Evolutionary conservation across 768 basidiomycete genomes (phyloP).

Genomic region (Lentinula boryana): DNA sequence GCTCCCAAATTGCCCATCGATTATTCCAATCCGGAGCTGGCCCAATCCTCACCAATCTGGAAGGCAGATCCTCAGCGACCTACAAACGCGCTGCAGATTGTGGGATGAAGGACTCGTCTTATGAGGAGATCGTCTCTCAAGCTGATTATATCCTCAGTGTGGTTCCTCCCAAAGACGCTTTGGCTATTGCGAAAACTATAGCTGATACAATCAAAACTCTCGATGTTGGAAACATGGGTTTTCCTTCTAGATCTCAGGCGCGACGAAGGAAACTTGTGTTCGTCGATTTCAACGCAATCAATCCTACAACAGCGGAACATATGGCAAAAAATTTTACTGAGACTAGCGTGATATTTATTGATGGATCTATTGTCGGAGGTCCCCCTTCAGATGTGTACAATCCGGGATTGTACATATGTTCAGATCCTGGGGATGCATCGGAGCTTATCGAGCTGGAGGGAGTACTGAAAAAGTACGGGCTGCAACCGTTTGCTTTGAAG

Average conservation of each 20-base stretch:
- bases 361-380: conserved; percentile 39
- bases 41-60: conserved; percentile 27
- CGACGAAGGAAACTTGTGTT: conserved; percentile 19
- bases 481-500: conserved; percentile 31
- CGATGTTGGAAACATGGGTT: conserved; percentile 7
- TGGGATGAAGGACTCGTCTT: conserved; percentile 33
- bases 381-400: conserved; percentile 33
- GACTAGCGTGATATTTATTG: conserved; percentile 32
- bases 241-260: background rate
- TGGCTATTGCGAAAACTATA: conserved; percentile 25
- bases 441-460: conserved; percentile 27
- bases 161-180: conserved; percentile 37
- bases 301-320: conserved; percentile 30
- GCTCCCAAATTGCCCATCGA: conserved; percentile 10
- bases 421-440: conserved; percentile 19
- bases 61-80: conserved; percentile 35
- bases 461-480: conserved; percentile 26
- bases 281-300: conserved; percentile 43
- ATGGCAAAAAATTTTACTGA: conserved; percentile 34
- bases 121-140: conserved; percentile 26
- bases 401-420: conserved; percentile 41
- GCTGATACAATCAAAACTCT: conserved; percentile 1
- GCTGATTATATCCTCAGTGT: conserved; percentile 39
- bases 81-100: conserved; percentile 30
- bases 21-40: conserved; percentile 6